Conservation (phyloP, 108 stramenopile genomes). For the Nitzschia sp. region DNA sequence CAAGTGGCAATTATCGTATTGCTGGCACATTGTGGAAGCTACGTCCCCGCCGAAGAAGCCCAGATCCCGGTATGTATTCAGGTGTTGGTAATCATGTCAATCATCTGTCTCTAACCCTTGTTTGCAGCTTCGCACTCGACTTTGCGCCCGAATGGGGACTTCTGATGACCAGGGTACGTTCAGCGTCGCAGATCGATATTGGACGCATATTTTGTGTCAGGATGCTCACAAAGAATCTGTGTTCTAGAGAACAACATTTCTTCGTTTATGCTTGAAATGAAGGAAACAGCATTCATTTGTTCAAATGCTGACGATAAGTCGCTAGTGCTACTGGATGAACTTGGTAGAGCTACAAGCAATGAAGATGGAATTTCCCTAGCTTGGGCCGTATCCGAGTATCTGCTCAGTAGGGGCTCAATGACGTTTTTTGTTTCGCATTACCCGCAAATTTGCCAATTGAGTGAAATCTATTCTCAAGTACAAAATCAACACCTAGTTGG, state of each 20-base stretch:
- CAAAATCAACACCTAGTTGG: constrained; percentile 79
- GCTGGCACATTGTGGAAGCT: constrained; percentile 92
- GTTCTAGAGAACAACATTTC: constrained; percentile 82
- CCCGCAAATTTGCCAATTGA: constrained; percentile 70
- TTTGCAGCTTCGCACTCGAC: constrained; percentile 57
- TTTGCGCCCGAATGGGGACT: constrained; percentile 86
- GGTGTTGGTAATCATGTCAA: neutral
- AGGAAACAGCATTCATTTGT: constrained; percentile 89
- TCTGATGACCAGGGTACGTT: constrained; percentile 72
- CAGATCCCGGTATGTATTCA: constrained; percentile 53
- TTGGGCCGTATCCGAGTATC: constrained; percentile 82
- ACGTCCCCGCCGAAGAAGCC: constrained; percentile 90
- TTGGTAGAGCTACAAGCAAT: constrained; percentile 93
- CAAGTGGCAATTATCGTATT: constrained; percentile 87
- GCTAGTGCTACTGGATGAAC: constrained; percentile 90
- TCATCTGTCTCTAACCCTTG: neutral
- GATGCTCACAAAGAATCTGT: neutral
- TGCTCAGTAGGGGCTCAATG: constrained; percentile 70
- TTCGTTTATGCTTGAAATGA: constrained; percentile 94
- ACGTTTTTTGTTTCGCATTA: constrained; percentile 92
- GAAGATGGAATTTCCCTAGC: constrained; percentile 91
- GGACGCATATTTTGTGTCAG: neutral
- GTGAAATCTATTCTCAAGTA: constrained; percentile 67
- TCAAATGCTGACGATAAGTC: constrained; percentile 72
- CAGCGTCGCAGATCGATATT: neutral